A percentile compares a stretch with the other conserved stretches of the same genome.
Conservation (phyloP, 352 stramenopile species). For the Pythium folliculosum region DNA sequence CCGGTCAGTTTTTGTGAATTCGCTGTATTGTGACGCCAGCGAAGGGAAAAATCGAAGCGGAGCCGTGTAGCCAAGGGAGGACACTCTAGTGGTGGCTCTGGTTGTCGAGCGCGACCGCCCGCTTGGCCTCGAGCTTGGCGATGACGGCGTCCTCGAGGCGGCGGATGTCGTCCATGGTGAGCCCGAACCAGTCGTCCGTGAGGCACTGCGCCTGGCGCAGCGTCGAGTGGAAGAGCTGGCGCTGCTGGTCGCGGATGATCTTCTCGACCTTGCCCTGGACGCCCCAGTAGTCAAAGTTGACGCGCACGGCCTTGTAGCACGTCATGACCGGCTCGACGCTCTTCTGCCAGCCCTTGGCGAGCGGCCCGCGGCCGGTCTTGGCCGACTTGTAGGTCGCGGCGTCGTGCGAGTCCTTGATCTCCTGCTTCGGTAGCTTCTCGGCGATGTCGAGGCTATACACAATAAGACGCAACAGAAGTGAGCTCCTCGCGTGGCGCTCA, state of each 20-base stretch:
- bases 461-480: not conserved
- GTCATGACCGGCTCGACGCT: constrained; percentile 81
- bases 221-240: constrained; percentile 72
- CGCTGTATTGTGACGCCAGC: no score
- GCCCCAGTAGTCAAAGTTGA: constrained; percentile 90
- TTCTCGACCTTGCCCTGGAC: constrained; percentile 83
- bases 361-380: constrained; percentile 45
- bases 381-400: constrained; percentile 37
- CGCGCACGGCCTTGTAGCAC: constrained; percentile 85
- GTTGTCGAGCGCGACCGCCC: constrained; percentile 42
- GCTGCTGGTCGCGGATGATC: constrained; percentile 81
- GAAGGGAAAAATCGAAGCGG: no score
- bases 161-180: constrained; percentile 87
- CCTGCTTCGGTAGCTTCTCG: constrained; percentile 73
- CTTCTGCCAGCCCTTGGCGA: constrained; percentile 66
- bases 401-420: constrained; percentile 71
- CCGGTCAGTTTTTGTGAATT: no score
- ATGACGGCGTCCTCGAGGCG: constrained; percentile 71
- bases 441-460: constrained; percentile 68
- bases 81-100: constrained; percentile 33
- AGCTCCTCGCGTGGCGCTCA: not conserved
- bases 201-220: constrained; percentile 66
- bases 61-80: no score
- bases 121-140: constrained; percentile 77
- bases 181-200: constrained; percentile 81